These are phyloP conservation scores for Exophiala oligosperma DNA, from an alignment of 2,329 filamentous ascomycete species.

Conservation along the genomic window DNA sequence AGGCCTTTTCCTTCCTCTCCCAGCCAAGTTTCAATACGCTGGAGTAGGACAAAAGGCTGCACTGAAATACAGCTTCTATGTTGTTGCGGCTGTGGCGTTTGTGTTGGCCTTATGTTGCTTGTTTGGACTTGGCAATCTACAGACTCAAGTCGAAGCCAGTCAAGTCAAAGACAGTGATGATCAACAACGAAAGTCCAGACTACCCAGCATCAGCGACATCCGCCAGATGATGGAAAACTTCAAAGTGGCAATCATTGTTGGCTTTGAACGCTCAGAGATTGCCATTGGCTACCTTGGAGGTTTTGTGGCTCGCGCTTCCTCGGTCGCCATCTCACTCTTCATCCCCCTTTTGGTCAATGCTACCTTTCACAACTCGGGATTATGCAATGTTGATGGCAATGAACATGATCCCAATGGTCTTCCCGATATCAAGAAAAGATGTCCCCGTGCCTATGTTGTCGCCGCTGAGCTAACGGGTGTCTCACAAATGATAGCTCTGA, in stretches of 20 bases:
- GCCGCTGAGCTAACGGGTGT: constrained; percentile 85
- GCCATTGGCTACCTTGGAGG: constrained; percentile 87
- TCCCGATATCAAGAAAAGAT: constrained; percentile 76
- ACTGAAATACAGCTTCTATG: constrained; percentile 82
- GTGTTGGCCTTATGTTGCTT: constrained; percentile 73
- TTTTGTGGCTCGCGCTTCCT: constrained; percentile 91
- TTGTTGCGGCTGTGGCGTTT: constrained; percentile 73
- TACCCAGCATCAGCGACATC: not conserved
- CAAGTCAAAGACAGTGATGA: constrained; percentile 39
- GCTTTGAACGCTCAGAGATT: constrained; percentile 74
- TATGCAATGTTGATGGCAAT: constrained; percentile 60
- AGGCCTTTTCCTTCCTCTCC: constrained; percentile 79
- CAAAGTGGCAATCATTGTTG: constrained; percentile 65
- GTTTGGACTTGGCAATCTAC: constrained; percentile 67
- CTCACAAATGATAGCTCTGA: constrained; percentile 80
- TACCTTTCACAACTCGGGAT: constrained; percentile 79
- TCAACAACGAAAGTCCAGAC: not conserved
- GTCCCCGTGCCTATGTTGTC: constrained; percentile 81
- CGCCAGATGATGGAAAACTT: constrained; percentile 16
- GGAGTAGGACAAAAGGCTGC: constrained; percentile 73
- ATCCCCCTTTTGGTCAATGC: constrained; percentile 91
- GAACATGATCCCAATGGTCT: constrained; percentile 34
- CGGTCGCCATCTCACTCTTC: constrained; percentile 92
- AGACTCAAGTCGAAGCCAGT: constrained; percentile 76
- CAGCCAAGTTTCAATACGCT: constrained; percentile 71